phyloP scores from a whole-genome alignment of 306 rosid genomes.

The Oxytropis ochrocephala region DNA sequence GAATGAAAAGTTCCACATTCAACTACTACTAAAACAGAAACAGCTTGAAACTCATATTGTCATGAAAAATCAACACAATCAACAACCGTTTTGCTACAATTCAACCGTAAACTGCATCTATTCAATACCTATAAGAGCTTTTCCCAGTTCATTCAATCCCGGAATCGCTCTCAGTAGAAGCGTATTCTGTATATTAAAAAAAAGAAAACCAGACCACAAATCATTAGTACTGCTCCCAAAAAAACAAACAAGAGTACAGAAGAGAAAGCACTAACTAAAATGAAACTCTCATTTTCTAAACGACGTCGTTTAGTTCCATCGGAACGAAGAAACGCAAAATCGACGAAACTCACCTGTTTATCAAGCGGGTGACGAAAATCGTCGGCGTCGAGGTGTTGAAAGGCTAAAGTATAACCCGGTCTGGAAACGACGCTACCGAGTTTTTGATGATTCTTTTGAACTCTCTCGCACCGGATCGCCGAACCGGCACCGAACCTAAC shows the following conservation, averaged over 20 bases:
- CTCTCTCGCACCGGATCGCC: slow-evolving; percentile 9
- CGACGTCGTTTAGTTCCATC: not conserved
- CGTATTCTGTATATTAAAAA: slow-evolving; percentile 57
- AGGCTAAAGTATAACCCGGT: slow-evolving; percentile 57
- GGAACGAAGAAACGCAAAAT: not conserved
- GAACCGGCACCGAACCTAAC: slow-evolving; percentile 18
- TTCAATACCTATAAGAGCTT: slow-evolving; percentile 60
- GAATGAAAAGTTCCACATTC: not conserved
- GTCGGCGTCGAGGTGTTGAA: slow-evolving; percentile 83
- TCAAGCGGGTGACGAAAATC: slow-evolving; percentile 96
- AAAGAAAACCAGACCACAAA: slow-evolving; percentile 3
- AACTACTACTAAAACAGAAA: not conserved
- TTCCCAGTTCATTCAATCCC: slow-evolving; percentile 76
- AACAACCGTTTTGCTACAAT: not conserved
- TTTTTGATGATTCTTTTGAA: slow-evolving; percentile 17
- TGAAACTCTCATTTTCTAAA: not conserved
- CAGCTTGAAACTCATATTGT: not conserved
- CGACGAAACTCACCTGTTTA: slow-evolving; percentile 49
- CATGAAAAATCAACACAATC: not conserved
- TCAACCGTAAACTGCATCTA: not conserved
- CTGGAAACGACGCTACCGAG: slow-evolving; percentile 28
- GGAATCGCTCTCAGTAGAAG: slow-evolving; percentile 88
- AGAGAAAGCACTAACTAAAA: not conserved
- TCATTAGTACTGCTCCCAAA: not conserved
- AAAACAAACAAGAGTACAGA: not conserved